Evolutionary conservation across 1,139 yeast species (phyloP), one percentile per base, ranked within the genome.

Genomic region (Kurtzmaniella quercitrusa): DNA sequence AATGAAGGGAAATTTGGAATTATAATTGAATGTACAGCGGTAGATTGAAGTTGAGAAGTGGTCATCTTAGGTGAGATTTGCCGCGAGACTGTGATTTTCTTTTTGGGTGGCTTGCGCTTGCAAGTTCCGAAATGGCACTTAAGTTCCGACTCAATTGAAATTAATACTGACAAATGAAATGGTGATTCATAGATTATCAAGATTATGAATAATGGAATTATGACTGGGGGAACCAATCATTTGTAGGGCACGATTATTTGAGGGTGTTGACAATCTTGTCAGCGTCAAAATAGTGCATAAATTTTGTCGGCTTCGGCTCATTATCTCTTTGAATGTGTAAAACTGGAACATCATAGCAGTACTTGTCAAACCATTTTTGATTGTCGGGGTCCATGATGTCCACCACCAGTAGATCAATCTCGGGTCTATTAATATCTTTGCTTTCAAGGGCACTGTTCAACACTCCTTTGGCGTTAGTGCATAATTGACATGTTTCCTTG

Each of bases 331-430:
- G 70, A 11, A 43, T 15, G 57, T 90, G 96, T 36, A 89, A 62
- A 0, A 91, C 97, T 0, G 97, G 97, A 2, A 90, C 91, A 58
- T 91, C 97, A 61, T 82, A 89, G 50, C 95, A 85, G 56, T 90
- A 91, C 48, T 73, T 72, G 48, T 88, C 94, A 71, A 82, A 86
- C 90, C 94, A 88, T 42, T 75, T 68, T 43, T 77, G 66, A 60
- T 90, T 84, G 42, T 76, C 78, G 0, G 85, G 82, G 39, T 75
- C 69, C 60, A 82, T 78, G 37, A 91, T 90, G 58, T 91, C 94
- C 7, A 87, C 68, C 21, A 73, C 70, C 11, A 65, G 59, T 46
- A 80, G 60, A 10, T 68, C 58, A 9, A 80, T 55, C 40, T 60
- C 57, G 10, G 23, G 15, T 14, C 53, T 54, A 11, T 53, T 52